These are phyloP conservation scores for Cenchrus americanus DNA, from an alignment of 176 grass and related monocot genomes.

Conservation along the genomic window DNA sequence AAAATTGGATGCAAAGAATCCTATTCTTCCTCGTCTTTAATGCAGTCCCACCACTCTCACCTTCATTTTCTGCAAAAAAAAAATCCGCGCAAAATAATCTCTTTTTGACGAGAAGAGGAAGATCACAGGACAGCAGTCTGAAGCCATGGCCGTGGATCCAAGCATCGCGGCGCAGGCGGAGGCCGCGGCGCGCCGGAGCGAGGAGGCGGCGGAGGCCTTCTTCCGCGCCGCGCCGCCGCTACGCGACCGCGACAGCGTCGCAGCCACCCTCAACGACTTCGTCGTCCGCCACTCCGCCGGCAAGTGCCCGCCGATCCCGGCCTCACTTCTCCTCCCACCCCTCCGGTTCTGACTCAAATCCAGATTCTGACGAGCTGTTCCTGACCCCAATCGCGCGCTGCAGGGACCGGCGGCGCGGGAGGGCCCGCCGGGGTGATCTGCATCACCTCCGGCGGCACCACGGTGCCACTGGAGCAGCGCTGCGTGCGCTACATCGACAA, in stretches of 20 bases:
- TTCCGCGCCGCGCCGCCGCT: slow-evolving; percentile 52
- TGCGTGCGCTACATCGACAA: slow-evolving; percentile 96
- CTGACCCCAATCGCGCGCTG: slow-evolving; percentile 10
- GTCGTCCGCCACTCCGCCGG: slow-evolving; percentile 46
- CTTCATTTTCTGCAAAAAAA: background rate
- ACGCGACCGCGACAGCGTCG: slow-evolving; percentile 32
- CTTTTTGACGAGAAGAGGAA: background rate
- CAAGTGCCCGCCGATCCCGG: slow-evolving; percentile 2
- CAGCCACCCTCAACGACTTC: slow-evolving; percentile 24
- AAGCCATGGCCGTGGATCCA: slow-evolving; percentile 35
- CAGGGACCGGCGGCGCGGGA: slow-evolving; percentile 24
- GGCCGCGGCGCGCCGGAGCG: slow-evolving; percentile 2
- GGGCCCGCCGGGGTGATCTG: slow-evolving; percentile 57
- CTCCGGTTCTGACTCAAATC: no score
- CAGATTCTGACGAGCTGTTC: background rate
- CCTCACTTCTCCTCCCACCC: no score
- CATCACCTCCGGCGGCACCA: slow-evolving; percentile 89
- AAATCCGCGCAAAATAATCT: background rate
- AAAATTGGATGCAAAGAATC: background rate
- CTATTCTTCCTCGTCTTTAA: background rate
- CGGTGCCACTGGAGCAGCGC: slow-evolving; percentile 87
- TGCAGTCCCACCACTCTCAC: slow-evolving; percentile 1
- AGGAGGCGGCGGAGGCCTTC: slow-evolving; percentile 43
- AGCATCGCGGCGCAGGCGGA: slow-evolving; percentile 9
- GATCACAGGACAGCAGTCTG: background rate